A percentile compares a stretch with the other conserved stretches of the same genome.
These are phyloP conservation scores for Sedum album DNA, from an alignment of 164 flowering plant species.

Conservation along the genomic window DNA sequence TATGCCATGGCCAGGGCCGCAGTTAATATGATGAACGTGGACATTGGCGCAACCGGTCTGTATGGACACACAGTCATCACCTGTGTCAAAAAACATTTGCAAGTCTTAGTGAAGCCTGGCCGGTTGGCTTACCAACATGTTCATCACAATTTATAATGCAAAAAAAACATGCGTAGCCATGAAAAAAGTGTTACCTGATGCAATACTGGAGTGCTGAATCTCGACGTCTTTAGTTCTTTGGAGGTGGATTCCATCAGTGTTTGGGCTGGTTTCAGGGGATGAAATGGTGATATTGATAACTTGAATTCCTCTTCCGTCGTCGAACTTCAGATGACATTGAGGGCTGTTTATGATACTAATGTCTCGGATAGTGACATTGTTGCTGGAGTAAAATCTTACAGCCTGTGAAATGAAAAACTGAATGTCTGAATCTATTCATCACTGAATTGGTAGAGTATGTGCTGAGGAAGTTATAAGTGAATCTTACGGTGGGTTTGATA, in stretches of 20 bases:
- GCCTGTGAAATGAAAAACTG: conserved; percentile 33
- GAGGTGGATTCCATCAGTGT: conserved; percentile 91
- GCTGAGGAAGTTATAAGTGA: not conserved
- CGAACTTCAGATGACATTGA: conserved; percentile 75
- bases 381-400: conserved; percentile 59
- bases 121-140: not conserved
- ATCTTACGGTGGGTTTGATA: conserved; percentile 76
- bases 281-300: conserved; percentile 58
- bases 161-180: too few relatives aligned
- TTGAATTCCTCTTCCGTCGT: conserved; percentile 35
- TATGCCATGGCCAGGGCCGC: conserved; percentile 96
- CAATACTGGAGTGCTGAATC: conserved; percentile 56
- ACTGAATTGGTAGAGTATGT: not conserved
- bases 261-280: conserved; percentile 72
- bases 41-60: conserved; percentile 74
- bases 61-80: conserved; percentile 94
- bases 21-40: conserved; percentile 55
- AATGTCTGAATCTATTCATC: not conserved
- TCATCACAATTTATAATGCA: not conserved
- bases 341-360: conserved; percentile 72
- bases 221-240: conserved; percentile 63
- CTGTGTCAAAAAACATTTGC: conserved; percentile 22
- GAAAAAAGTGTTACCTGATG: conserved; percentile 39
- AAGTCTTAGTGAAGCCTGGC: not conserved
- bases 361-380: conserved; percentile 45